phyloP scores from a whole-genome alignment of 208 protist genomes.

The Wallacemonas rigidus region DNA sequence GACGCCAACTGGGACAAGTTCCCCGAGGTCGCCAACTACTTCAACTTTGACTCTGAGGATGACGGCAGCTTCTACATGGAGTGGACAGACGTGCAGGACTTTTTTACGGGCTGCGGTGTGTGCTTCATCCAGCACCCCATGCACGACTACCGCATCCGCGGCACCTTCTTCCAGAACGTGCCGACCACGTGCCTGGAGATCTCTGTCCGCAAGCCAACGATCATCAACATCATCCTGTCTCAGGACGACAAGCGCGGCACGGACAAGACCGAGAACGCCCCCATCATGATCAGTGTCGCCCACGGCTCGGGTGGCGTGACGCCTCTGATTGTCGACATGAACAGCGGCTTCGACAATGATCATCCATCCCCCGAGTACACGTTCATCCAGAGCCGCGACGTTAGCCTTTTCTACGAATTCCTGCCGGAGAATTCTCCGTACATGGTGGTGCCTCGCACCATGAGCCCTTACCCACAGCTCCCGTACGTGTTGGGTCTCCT shows the following conservation, averaged over 20 bases:
- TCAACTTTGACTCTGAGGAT: conserved; percentile 40
- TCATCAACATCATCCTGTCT: conserved; percentile 64
- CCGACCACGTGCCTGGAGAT: conserved; percentile 73
- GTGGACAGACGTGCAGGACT: conserved; percentile 71
- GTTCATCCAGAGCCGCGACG: conserved; percentile 75
- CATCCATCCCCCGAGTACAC: conserved; percentile 71
- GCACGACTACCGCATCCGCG: conserved; percentile 80
- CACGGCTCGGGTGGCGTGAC: conserved; percentile 49
- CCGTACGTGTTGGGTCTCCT: conserved; percentile 64
- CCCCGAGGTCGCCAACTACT: conserved; percentile 39
- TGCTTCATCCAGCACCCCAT: conserved; percentile 72
- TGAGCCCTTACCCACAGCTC: conserved; percentile 53
- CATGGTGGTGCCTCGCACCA: conserved; percentile 68
- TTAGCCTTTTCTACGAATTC: conserved; percentile 84
- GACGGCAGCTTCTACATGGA: conserved; percentile 80
- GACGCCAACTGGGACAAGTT: conserved; percentile 69
- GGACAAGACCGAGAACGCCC: conserved; percentile 51
- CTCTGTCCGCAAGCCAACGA: conserved; percentile 40
- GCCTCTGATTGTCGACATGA: conserved; percentile 63
- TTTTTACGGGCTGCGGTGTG: conserved; percentile 77
- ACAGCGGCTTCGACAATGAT: conserved; percentile 78
- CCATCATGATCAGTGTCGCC: conserved; percentile 84
- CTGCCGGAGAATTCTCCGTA: conserved; percentile 76
- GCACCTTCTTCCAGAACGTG: conserved; percentile 72
- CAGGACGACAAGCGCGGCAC: conserved; percentile 83